A percentile compares a stretch with the other conserved stretches of the same genome.
Evolutionary conservation across 441 rosid species (phyloP).

Genomic region (Jatropha podagrica): DNA sequence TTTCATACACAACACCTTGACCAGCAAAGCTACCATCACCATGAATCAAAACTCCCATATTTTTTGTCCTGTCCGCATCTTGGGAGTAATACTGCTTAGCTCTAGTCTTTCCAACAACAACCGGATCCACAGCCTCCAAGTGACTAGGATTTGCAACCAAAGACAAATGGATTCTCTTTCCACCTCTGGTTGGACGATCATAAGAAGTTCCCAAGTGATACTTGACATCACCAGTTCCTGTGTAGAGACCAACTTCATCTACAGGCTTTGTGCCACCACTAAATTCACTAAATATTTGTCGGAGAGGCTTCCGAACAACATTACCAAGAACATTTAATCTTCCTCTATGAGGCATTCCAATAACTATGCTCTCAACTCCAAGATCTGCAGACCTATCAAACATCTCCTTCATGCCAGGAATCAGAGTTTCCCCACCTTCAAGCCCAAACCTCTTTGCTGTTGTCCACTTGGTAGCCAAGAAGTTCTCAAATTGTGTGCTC

Average conservation of each 20-base stretch:
- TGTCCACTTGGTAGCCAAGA: slow-evolving; percentile 94
- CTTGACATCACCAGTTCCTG: slow-evolving; percentile 98
- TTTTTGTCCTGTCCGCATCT: slow-evolving; percentile 76
- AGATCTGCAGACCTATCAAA: slow-evolving; percentile 95
- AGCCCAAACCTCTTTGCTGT: slow-evolving; percentile 97
- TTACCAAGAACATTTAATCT: slow-evolving; percentile 92
- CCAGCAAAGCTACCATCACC: slow-evolving; percentile 99
- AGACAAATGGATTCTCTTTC: slow-evolving; percentile 90
- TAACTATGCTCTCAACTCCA: slow-evolving; percentile 95
- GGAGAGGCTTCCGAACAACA: slow-evolving; percentile 90
- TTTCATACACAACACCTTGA: slow-evolving; percentile 96
- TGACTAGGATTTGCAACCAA: slow-evolving; percentile 98
- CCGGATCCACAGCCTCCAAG: slow-evolving; percentile 96
- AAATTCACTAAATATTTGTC: slow-evolving; percentile 94
- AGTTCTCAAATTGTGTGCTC: slow-evolving; percentile 96
- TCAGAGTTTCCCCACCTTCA: slow-evolving; percentile 96
- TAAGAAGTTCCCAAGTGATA: slow-evolving; percentile 97
- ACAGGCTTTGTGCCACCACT: slow-evolving; percentile 84
- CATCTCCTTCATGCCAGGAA: slow-evolving; percentile 99
- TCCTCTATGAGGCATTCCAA: slow-evolving; percentile 99
- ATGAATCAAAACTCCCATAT: slow-evolving; percentile 87
- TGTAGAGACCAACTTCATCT: slow-evolving; percentile 92
- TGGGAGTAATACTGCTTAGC: slow-evolving; percentile 91
- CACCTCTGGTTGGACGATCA: slow-evolving; percentile 96
- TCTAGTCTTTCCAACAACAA: slow-evolving; percentile 96